Percentiles rank a stretch among this genome's conserved stretches.
Evolutionary conservation across 176 grass and related monocot genomes (phyloP).

Genomic region (Dendrocalamus sinicus): DNA sequence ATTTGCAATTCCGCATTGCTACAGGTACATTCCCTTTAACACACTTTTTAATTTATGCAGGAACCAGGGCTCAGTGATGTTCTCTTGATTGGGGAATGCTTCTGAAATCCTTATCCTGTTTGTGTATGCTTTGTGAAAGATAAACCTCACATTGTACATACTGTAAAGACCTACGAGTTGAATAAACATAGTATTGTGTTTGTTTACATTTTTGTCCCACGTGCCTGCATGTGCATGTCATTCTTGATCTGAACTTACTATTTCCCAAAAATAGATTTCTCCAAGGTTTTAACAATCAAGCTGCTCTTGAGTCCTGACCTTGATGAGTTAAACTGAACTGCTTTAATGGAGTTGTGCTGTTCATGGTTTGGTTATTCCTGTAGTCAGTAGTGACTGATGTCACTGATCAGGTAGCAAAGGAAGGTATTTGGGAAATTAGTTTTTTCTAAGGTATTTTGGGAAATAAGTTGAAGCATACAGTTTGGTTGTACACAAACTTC

Average conservation of each 20-base stretch:
- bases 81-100: constrained; percentile 5
- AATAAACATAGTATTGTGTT: constrained; percentile 34
- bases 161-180: constrained; percentile 28
- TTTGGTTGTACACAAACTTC: not conserved
- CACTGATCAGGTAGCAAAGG: not conserved
- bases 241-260: constrained; percentile 7
- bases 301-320: not conserved
- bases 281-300: not conserved
- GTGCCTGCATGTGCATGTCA: not conserved
- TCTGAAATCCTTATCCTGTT: not conserved
- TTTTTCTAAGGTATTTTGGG: not conserved
- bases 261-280: too few relatives aligned
- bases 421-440: not conserved
- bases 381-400: not conserved
- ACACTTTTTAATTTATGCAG: constrained; percentile 27
- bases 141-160: constrained; percentile 36
- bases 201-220: not conserved
- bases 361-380: not conserved
- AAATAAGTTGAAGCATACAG: not conserved
- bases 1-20: not conserved
- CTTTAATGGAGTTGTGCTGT: not conserved
- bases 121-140: constrained; percentile 15
- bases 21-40: not conserved
- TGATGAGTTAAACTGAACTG: not conserved
- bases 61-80: constrained; percentile 28